Evolutionary conservation across 345 rosid species (phyloP), one percentile per base, ranked within the genome.

Genomic region (Punica granatum): DNA sequence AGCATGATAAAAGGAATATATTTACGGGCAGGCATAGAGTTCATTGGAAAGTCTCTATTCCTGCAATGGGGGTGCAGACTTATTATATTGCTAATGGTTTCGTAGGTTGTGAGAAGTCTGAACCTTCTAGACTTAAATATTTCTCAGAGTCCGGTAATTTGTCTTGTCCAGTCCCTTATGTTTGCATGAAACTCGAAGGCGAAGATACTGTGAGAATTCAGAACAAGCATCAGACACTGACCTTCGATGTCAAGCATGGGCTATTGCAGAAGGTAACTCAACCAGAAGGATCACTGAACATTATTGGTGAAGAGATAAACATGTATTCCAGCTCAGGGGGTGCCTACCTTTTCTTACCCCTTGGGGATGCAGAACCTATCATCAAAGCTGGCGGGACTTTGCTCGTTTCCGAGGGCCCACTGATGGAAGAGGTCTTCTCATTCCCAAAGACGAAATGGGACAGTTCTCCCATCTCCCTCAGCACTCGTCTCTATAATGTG

Each of bases 21-120:
- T 94, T 89, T 71, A 92, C 96, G 0, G 97, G 97, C 65, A 82
- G 81, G 74, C 99, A 94, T 76, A 90, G 97, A 16, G 72, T 91
- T 39, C 80, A 88, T 83, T 94, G 96, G 96, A 92, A 87, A 83
- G 97, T 92, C 74, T 81, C 90, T 66, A 80, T 89, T 66, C 97
- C 99, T 67, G 84, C 98, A 64, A 66, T 91, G 90, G 99, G 99
- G 48, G 70, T 94, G 80, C 84, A 85, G 79, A 85, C 81, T n/a
- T 94, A 92, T 81, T 88, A 86, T 73, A 78, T 94, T 77, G 92
- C 83, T 39, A 88, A 83, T 62, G 98, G 98, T 63, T 79, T 84
- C 67, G 88, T 61, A 0, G 92, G 89, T 71, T 94, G 98, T 72
- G 93, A 88, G 76, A 94, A 80, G 63, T 93, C 99, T 21, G 82